phyloP scores from a whole-genome alignment of 345 rosid species.

The Acer negundo region DNA sequence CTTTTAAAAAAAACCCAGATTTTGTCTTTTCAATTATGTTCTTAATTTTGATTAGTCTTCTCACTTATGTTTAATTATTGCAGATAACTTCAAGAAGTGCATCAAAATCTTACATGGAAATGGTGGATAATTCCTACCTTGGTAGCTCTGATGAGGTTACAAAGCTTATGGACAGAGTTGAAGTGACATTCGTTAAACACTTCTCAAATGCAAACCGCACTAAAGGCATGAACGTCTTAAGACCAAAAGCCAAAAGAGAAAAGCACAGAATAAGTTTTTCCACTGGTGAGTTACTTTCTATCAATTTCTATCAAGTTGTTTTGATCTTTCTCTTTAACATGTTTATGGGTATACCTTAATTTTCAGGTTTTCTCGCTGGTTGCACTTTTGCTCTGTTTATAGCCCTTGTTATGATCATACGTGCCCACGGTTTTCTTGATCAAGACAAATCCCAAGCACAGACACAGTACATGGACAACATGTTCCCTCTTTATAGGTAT shows the following conservation, averaged over 20 bases:
- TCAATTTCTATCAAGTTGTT: neutral
- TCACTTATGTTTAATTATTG: neutral
- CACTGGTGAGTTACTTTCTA: slow-evolving; percentile 34
- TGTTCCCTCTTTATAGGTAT: slow-evolving; percentile 73
- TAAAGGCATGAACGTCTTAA: slow-evolving; percentile 57
- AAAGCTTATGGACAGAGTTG: slow-evolving; percentile 67
- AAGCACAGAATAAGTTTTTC: slow-evolving; percentile 61
- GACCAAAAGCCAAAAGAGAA: slow-evolving; percentile 53
- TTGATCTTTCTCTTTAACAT: neutral
- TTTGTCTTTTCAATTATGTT: neutral
- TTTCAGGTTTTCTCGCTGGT: slow-evolving; percentile 59
- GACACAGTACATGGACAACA: slow-evolving; percentile 45
- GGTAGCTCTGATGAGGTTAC: slow-evolving; percentile 58
- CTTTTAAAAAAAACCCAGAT: neutral
- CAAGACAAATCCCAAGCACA: slow-evolving; percentile 20
- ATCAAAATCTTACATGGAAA: slow-evolving; percentile 57
- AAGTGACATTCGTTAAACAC: slow-evolving; percentile 66
- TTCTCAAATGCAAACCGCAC: slow-evolving; percentile 58
- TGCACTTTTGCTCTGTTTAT: slow-evolving; percentile 51
- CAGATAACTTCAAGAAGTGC: slow-evolving; percentile 69
- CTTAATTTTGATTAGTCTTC: neutral
- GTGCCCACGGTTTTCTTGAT: slow-evolving; percentile 35
- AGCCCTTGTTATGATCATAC: slow-evolving; percentile 44
- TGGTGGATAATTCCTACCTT: slow-evolving; percentile 58
- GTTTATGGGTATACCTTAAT: neutral